These are phyloP conservation scores for Penicillium sp. DNA, from an alignment of 2,329 filamentous ascomycete species.

Conservation along the genomic window DNA sequence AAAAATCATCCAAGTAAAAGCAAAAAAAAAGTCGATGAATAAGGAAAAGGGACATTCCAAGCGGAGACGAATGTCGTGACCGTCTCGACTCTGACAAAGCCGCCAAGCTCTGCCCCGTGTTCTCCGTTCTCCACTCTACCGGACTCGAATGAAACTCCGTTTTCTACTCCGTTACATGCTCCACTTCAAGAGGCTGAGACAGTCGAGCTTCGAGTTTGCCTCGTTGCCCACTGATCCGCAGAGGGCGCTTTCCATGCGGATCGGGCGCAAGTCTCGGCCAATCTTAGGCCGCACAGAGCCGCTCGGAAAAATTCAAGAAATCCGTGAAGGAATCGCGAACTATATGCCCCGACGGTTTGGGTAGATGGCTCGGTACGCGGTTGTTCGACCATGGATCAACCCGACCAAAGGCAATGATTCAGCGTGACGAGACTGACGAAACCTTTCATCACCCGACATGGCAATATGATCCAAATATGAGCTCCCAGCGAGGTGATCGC, in stretches of 20 bases:
- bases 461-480: slow-evolving; percentile 21
- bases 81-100: slow-evolving; percentile 24
- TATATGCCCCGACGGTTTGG: slow-evolving; percentile 24
- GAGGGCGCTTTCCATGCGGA: background rate
- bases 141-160: slow-evolving; percentile 13
- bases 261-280: background rate
- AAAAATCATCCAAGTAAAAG: background rate
- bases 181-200: slow-evolving; percentile 4
- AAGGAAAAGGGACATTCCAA: slow-evolving; percentile 21
- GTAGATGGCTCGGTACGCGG: slow-evolving; percentile 13
- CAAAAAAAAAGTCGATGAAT: slow-evolving; percentile 1
- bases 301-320: background rate
- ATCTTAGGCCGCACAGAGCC: background rate
- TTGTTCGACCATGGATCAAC: slow-evolving; percentile 26
- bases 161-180: slow-evolving; percentile 3
- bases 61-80: slow-evolving; percentile 25
- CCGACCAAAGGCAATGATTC: slow-evolving; percentile 22
- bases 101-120: slow-evolving; percentile 18
- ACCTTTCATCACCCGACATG: slow-evolving; percentile 27
- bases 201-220: background rate
- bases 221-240: background rate
- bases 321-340: background rate
- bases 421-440: slow-evolving; percentile 32
- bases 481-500: slow-evolving; percentile 2
- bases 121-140: slow-evolving; percentile 16